Conservation (phyloP, 805 yeast genomes). For the Sporopachydermia quercuum region DNA sequence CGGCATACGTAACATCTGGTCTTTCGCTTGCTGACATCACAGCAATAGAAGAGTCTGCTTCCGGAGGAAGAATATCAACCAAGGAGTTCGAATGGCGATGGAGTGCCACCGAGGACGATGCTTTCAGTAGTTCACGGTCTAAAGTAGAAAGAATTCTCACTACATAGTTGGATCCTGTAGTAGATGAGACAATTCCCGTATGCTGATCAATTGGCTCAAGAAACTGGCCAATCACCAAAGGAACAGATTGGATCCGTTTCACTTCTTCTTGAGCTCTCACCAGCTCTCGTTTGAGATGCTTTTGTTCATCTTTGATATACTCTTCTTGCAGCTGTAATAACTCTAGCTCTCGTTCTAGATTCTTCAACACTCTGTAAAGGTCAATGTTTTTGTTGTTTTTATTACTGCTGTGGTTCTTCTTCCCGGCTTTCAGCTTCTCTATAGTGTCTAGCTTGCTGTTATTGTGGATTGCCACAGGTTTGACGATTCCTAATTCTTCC, state of each 20-base stretch:
- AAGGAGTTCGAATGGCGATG: slow-evolving; percentile 97
- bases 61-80: slow-evolving; percentile 96
- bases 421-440: slow-evolving; percentile 16
- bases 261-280: slow-evolving; percentile 98
- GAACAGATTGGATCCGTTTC: slow-evolving; percentile 92
- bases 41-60: slow-evolving; percentile 92
- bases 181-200: slow-evolving; percentile 92
- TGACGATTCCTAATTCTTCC: slow-evolving; percentile 49
- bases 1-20: slow-evolving; percentile 88
- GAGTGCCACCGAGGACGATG: slow-evolving; percentile 89
- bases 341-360: slow-evolving; percentile 81
- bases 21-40: slow-evolving; percentile 90
- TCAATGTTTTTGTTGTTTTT: slow-evolving; percentile 30
- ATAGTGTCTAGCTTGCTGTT: slow-evolving; percentile 19
- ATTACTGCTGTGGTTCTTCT: slow-evolving; percentile 11
- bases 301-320: slow-evolving; percentile 94
- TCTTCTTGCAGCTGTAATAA: slow-evolving; percentile 81
- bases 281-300: slow-evolving; percentile 86
- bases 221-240: slow-evolving; percentile 95
- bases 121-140: slow-evolving; percentile 86
- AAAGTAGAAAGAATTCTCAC: slow-evolving; percentile 89
- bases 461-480: slow-evolving; percentile 15
- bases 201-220: slow-evolving; percentile 94
- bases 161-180: slow-evolving; percentile 95
- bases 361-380: slow-evolving; percentile 72